phyloP scores from a whole-genome alignment of 2,329 filamentous ascomycete species.

The Teratosphaeria gauchensis region DNA sequence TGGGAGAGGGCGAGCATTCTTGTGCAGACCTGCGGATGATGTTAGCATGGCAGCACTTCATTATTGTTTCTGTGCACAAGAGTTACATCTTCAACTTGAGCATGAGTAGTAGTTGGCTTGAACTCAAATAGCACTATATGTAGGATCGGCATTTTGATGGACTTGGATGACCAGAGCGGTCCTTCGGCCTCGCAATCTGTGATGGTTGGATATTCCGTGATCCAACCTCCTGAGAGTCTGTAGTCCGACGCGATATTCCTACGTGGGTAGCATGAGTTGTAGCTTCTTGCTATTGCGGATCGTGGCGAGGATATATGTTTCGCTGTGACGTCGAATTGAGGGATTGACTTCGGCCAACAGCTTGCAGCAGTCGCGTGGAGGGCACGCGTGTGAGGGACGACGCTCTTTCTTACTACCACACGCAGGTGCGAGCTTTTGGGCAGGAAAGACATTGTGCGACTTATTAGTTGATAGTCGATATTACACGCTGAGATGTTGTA shows the following conservation, averaged over 20 bases:
- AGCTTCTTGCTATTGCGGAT: neutral
- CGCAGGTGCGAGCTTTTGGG: neutral
- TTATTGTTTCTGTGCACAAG: too few relatives aligned
- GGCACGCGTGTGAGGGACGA: neutral
- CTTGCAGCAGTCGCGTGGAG: neutral
- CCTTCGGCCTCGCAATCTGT: neutral
- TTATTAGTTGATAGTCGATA: too few relatives aligned
- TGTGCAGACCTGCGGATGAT: conserved; percentile 39
- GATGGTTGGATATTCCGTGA: neutral
- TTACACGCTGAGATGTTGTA: neutral
- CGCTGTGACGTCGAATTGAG: neutral
- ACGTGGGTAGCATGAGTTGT: neutral
- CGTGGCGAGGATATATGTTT: neutral
- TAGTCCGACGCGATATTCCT: neutral
- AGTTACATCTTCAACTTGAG: conserved; percentile 47
- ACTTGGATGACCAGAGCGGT: neutral
- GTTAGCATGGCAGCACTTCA: neutral
- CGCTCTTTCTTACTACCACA: neutral
- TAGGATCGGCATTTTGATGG: conserved; percentile 48
- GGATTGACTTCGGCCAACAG: neutral
- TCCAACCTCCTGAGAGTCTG: conserved; percentile 2
- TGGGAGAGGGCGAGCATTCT: conserved; percentile 49
- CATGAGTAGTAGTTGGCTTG: conserved; percentile 41
- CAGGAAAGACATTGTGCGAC: neutral
- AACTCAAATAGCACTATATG: conserved; percentile 62